Conservation (phyloP, 257 asterid genomes). For the Primulina eburnea region DNA sequence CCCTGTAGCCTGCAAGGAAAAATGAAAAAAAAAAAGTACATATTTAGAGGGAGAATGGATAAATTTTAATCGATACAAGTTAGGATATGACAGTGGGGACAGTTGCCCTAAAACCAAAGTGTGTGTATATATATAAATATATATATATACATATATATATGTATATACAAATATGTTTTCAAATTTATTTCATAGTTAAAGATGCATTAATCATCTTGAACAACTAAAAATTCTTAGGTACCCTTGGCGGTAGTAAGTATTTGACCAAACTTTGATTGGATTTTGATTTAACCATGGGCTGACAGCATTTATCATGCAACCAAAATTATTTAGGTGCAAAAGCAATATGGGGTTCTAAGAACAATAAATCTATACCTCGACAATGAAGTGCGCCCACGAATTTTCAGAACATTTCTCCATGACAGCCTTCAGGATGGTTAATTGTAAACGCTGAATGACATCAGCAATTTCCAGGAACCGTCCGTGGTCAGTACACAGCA, state of each 20-base stretch:
- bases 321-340: not conserved
- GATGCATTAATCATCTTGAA: no score
- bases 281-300: not conserved
- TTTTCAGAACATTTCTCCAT: slow-evolving; percentile 52
- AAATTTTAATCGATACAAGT: not conserved
- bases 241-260: not conserved
- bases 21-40: not conserved
- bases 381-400: slow-evolving; percentile 75
- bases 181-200: not conserved
- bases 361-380: slow-evolving; percentile 58
- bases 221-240: no score
- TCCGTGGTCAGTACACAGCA: slow-evolving; percentile 65
- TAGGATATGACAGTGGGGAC: not conserved
- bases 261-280: no score
- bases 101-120: not conserved
- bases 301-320: not conserved
- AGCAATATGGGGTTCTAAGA: not conserved
- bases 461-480: slow-evolving; percentile 82
- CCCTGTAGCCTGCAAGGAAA: slow-evolving; percentile 56
- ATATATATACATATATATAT: no score
- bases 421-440: slow-evolving; percentile 69
- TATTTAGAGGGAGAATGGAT: not conserved
- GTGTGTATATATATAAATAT: no score
- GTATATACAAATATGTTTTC: no score
- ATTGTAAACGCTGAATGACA: slow-evolving; percentile 61